phyloP scores from a whole-genome alignment of 441 rosid genomes.

The Gossypium lobatum region DNA sequence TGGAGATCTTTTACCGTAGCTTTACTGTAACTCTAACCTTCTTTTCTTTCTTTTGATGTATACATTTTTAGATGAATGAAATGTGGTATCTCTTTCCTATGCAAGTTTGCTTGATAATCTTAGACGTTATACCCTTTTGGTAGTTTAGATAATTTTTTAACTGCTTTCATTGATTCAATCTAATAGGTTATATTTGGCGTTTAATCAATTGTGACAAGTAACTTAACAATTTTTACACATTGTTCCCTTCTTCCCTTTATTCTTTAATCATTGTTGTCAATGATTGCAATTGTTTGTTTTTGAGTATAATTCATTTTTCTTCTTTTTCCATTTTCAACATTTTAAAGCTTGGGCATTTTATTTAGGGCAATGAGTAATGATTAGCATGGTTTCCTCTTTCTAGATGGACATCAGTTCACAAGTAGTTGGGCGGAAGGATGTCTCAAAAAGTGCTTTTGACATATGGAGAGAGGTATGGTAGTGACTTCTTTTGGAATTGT shows the following conservation, averaged over 20 bases:
- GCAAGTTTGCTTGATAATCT: background rate
- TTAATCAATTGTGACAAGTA: background rate
- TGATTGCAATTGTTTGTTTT: background rate
- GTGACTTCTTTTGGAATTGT: slow-evolving; percentile 15
- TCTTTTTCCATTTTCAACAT: background rate
- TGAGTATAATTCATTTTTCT: background rate
- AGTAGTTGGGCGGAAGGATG: slow-evolving; percentile 88
- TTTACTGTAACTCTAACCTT: background rate
- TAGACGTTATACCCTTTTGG: background rate
- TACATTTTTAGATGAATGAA: background rate
- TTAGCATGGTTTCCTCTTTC: slow-evolving; percentile 22
- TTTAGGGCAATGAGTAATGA: slow-evolving; percentile 2
- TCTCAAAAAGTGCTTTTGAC: slow-evolving; percentile 79
- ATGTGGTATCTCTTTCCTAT: background rate
- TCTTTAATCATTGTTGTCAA: background rate
- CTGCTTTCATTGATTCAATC: slow-evolving; percentile 7
- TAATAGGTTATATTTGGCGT: background rate
- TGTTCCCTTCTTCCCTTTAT: background rate
- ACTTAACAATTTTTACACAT: background rate
- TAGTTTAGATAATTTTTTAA: background rate
- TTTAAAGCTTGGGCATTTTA: background rate
- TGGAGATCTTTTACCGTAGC: background rate
- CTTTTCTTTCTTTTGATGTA: background rate
- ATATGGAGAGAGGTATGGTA: slow-evolving; percentile 90
- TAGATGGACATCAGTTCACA: slow-evolving; percentile 86